Percentiles rank a stretch among this genome's conserved stretches.
phyloP scores from a whole-genome alignment of 768 basidiomycete species.

The Mycena albidolilacea region DNA sequence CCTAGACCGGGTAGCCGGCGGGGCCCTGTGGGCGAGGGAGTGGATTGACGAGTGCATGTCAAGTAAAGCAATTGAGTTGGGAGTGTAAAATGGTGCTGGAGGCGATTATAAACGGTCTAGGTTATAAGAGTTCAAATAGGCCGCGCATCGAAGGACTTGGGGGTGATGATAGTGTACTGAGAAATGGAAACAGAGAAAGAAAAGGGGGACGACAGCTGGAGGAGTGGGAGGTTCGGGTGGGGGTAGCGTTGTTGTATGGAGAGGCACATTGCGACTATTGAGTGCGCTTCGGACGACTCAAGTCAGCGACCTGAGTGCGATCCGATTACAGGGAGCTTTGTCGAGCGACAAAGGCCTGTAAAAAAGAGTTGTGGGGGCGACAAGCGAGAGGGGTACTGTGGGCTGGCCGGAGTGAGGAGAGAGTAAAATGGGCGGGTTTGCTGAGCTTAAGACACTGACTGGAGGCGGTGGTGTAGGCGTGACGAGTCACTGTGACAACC shows the following conservation, averaged over 20 bases:
- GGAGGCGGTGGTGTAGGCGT: not conserved
- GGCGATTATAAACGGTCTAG: constrained; percentile 46
- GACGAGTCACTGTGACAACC: not conserved
- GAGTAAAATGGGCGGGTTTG: not conserved
- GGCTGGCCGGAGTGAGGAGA: constrained; percentile 2
- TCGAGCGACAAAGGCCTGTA: constrained; percentile 39
- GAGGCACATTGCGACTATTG: constrained; percentile 32
- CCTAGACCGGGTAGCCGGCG: constrained; percentile 75
- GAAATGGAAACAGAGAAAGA: constrained; percentile 38
- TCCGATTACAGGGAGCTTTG: constrained; percentile 42
- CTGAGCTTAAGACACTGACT: constrained; percentile 12
- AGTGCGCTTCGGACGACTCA: constrained; percentile 36
- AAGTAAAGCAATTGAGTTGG: constrained; percentile 45
- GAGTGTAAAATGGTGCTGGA: constrained; percentile 41
- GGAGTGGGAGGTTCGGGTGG: constrained; percentile 42
- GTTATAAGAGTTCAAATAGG: constrained; percentile 55
- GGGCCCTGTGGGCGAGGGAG: constrained; percentile 79
- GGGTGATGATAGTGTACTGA: constrained; percentile 34
- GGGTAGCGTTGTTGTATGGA: constrained; percentile 45
- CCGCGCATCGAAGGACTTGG: constrained; percentile 51
- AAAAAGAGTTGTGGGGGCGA: constrained; percentile 9
- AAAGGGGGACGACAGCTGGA: constrained; percentile 44
- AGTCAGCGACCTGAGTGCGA: constrained; percentile 38
- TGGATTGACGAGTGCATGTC: constrained; percentile 45
- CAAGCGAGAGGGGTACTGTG: constrained; percentile 14